Percentiles rank a stretch among this genome's conserved stretches.
Conservation (phyloP, 2,329 filamentous ascomycete genomes). For the Hypoxylon sp. region DNA sequence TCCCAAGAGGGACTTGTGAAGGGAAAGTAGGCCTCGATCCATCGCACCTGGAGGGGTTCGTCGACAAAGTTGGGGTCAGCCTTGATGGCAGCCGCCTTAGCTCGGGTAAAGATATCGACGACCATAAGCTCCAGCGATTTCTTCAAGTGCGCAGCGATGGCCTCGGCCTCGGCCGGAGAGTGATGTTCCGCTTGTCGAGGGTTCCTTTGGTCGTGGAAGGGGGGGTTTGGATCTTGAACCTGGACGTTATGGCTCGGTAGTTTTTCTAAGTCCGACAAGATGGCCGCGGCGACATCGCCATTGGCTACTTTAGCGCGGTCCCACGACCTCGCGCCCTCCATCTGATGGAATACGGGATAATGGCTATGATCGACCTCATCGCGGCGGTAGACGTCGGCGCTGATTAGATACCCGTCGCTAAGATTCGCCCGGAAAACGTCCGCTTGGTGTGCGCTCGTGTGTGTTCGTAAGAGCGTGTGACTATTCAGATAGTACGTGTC, state of each 20-base stretch:
- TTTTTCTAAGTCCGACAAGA: slow-evolving; percentile 73
- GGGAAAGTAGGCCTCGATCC: slow-evolving; percentile 97
- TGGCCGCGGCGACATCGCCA: slow-evolving; percentile 67
- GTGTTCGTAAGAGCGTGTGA: slow-evolving; percentile 84
- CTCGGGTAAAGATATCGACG: slow-evolving; percentile 84
- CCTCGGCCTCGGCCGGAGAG: slow-evolving; percentile 77
- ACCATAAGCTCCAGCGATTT: slow-evolving; percentile 88
- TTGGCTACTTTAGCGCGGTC: slow-evolving; percentile 68
- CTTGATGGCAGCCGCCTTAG: slow-evolving; percentile 69
- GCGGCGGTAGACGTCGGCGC: slow-evolving; percentile 92
- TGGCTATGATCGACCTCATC: slow-evolving; percentile 95
- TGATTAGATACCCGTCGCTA: slow-evolving; percentile 84
- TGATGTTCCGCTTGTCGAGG: slow-evolving; percentile 80
- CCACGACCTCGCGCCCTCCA: slow-evolving; percentile 95
- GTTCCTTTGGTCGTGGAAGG: slow-evolving; percentile 79
- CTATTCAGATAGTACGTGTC: slow-evolving; percentile 97
- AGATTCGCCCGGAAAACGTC: slow-evolving; percentile 77
- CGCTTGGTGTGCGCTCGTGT: slow-evolving; percentile 93
- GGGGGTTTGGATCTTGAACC: slow-evolving; percentile 85
- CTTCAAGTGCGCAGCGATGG: slow-evolving; percentile 86
- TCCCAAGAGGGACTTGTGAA: slow-evolving; percentile 97
- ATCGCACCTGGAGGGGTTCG: slow-evolving; percentile 84
- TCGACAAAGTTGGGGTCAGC: slow-evolving; percentile 59
- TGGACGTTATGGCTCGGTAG: slow-evolving; percentile 77
- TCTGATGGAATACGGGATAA: slow-evolving; percentile 98